These are phyloP conservation scores for Capronia americana DNA, from an alignment of 2,329 filamentous ascomycete species.

Conservation along the genomic window DNA sequence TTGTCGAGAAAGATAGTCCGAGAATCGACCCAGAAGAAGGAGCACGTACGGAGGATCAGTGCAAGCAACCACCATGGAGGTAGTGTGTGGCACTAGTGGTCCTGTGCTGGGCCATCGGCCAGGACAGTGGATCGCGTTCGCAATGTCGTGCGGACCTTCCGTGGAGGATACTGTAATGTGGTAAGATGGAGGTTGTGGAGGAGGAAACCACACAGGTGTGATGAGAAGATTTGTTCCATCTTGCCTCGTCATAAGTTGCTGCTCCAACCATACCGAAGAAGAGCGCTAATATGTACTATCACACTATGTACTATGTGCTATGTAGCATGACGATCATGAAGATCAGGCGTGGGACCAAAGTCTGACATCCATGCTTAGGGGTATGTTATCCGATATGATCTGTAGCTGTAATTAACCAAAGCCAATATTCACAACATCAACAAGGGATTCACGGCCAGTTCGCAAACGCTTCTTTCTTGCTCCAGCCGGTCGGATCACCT, in stretches of 20 bases:
- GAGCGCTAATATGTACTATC: too few species aligned
- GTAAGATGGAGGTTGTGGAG: neutral
- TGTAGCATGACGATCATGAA: too few species aligned
- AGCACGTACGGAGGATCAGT: neutral
- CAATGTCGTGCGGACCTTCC: neutral
- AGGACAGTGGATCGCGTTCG: neutral
- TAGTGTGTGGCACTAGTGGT: neutral
- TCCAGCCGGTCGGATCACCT: too few species aligned
- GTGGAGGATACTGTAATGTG: neutral
- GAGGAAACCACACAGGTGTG: neutral
- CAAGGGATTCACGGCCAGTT: too few species aligned
- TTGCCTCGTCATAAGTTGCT: neutral
- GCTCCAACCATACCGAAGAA: neutral
- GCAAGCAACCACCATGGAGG: neutral
- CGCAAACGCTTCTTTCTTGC: too few species aligned
- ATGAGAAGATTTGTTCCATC: neutral
- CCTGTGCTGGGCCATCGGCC: too few species aligned
- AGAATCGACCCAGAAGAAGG: neutral
- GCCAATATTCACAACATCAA: neutral
- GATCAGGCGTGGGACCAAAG: too few species aligned
- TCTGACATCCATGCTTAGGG: neutral
- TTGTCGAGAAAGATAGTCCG: neutral
- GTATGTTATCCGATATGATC: too few species aligned
- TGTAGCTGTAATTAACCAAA: neutral
- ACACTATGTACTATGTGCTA: too few species aligned